Base-by-base conservation (phyloP, 352 stramenopile genomes). In the Globisporangium parvum region DNA sequence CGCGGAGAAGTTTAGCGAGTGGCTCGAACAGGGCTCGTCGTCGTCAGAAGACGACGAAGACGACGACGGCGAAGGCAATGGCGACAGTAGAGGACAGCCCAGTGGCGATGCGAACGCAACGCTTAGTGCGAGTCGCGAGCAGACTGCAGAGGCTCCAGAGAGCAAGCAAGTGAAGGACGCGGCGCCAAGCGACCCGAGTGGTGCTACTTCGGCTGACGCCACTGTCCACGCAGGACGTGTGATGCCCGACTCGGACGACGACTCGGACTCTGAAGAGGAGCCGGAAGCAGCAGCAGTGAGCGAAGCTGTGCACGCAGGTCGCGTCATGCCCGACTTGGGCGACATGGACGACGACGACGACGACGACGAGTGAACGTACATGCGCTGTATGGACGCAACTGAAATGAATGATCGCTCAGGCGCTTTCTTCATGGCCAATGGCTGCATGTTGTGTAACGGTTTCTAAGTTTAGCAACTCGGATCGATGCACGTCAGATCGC, bases 1-100 rank as follows among this genome's bases (percentile, higher is more conserved):
- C 44, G 74, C 93, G 1, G 89, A 98, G 35, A 85, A 96, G 55
- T 98, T 98, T 75, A 81, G 95, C 39, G 79, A 95, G 63, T 98
- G 95, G 95, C 71, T 98, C 20, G 91, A 98, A 49, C 76, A 90
- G 61, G 81, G 71, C 11, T 73, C 75, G 5, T 88, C 79, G 0
- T 84, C 73, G 1, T 80, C 69, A 3, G 76, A 78, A 31, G 75
- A 76, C 23, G 78, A 77, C 28, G 73, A 84, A 18, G 71, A 55
- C 8, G 53, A 55, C 2, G 51, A 57, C 6, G 50, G 20, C n/a
- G 52, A 44, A 2, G 21, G 44, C 2, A 53, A 35, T 41, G 44
- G 42, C 15, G 15, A 42, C 1, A 18, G 37, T 12, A n/a, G n/a
- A 10, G 37, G 15, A 10, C 3, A 37, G 31, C 3, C 10, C 8